A percentile compares a stretch with the other conserved stretches of the same genome.
Conservation (phyloP, 2,329 filamentous ascomycete genomes). For the Coleophoma crateriformis region DNA sequence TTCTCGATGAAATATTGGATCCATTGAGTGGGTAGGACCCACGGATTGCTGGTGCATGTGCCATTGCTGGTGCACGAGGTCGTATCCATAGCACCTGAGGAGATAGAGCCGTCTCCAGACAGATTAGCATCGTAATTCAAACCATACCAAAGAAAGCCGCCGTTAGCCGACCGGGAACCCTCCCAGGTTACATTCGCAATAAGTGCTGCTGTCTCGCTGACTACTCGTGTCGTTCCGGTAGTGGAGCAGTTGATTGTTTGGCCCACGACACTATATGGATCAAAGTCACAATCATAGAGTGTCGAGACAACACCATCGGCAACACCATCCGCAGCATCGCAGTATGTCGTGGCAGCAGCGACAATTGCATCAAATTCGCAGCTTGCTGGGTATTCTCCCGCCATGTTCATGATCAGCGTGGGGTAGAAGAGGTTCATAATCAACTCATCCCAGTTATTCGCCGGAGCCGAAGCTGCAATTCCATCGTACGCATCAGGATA, state of each 20-base stretch:
- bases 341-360: not conserved
- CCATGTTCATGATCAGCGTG: slow-evolving; percentile 3
- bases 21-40: slow-evolving; percentile 26
- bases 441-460: slow-evolving; percentile 22
- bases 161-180: not conserved
- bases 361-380: not conserved
- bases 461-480: slow-evolving; percentile 30
- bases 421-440: not conserved
- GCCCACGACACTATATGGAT: not conserved
- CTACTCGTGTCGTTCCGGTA: not conserved
- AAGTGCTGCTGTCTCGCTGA: not conserved
- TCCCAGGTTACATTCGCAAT: not conserved
- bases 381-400: not conserved
- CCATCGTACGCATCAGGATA: slow-evolving; percentile 31
- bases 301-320: not conserved
- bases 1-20: slow-evolving; percentile 26
- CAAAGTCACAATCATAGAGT: not conserved
- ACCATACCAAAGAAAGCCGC: not conserved
- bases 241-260: not conserved
- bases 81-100: no score
- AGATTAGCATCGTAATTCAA: not conserved
- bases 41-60: slow-evolving; percentile 14
- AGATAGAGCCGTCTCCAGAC: not conserved
- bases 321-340: not conserved
- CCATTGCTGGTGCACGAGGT: not conserved